These are phyloP conservation scores for Annulohypoxylon bovei DNA, from an alignment of 495 filamentous ascomycete genomes.

Conservation along the genomic window DNA sequence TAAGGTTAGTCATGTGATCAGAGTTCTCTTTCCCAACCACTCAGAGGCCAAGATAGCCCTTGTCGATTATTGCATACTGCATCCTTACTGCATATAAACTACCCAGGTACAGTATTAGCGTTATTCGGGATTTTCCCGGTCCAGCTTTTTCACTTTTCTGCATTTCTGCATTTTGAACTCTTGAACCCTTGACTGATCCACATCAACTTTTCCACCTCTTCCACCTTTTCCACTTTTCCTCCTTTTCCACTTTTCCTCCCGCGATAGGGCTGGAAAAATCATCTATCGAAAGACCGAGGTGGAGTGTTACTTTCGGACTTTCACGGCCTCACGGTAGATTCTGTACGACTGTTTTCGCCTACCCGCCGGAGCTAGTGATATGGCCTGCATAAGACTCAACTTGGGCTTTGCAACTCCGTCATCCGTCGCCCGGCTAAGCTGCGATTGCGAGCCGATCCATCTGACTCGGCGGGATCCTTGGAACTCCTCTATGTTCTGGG, in stretches of 20 bases:
- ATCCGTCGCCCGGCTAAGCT: conserved; percentile 32
- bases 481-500: conserved; percentile 14
- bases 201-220: background rate
- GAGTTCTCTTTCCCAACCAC: conserved; percentile 10
- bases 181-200: background rate
- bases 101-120: conserved; percentile 13
- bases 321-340: conserved; percentile 26
- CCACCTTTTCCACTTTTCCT: conserved; percentile 1
- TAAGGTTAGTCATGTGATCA: conserved; percentile 43
- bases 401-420: conserved; percentile 14
- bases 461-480: background rate
- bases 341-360: conserved; percentile 40
- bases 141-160: conserved; percentile 1
- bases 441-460: conserved; percentile 16
- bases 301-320: conserved; percentile 33
- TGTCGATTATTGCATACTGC: conserved; percentile 35
- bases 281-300: conserved; percentile 21
- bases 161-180: background rate
- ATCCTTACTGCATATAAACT: conserved; percentile 11
- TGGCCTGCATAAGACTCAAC: conserved; percentile 47
- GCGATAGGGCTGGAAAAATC: conserved; percentile 31
- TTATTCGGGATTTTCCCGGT: conserved; percentile 26
- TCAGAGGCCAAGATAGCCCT: conserved; percentile 19
- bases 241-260: background rate
- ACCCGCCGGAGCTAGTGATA: conserved; percentile 54